Conservation (phyloP, 345 rosid genomes). For the Hibiscus syriacus region DNA sequence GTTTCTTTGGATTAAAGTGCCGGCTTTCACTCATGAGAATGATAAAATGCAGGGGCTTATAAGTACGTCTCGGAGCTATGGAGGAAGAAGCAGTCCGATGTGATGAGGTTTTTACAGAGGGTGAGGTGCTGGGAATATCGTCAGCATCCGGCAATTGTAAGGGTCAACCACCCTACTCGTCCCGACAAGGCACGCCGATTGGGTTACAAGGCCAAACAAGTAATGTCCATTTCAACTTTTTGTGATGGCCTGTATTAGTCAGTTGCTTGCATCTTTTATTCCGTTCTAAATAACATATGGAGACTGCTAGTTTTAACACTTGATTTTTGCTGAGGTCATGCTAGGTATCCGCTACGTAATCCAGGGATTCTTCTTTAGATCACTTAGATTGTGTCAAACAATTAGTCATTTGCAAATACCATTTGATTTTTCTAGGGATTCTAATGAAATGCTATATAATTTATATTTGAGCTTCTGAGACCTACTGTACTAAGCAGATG, state of each 20-base stretch:
- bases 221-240: neutral
- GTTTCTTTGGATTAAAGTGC: neutral
- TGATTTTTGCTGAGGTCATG: conserved; percentile 3
- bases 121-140: conserved; percentile 99
- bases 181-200: conserved; percentile 96
- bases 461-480: neutral
- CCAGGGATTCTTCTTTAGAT: conserved; percentile 36
- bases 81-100: conserved; percentile 99
- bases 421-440: neutral
- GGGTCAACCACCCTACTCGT: conserved; percentile 86
- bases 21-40: too few relatives aligned
- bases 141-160: conserved; percentile 88
- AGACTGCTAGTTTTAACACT: neutral
- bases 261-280: neutral
- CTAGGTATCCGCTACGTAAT: too few relatives aligned
- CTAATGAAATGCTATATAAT: neutral
- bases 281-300: neutral
- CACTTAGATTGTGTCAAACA: conserved; percentile 15
- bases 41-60: conserved; percentile 63
- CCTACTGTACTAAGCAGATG: neutral
- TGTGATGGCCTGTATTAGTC: neutral
- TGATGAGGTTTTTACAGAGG: conserved; percentile 94
- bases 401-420: too few relatives aligned
- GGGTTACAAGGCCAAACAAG: conserved; percentile 99
- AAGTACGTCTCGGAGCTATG: conserved; percentile 96